Conservation (phyloP, 1,284 basidiomycete species). For the Afroboletus lepidellus region DNA sequence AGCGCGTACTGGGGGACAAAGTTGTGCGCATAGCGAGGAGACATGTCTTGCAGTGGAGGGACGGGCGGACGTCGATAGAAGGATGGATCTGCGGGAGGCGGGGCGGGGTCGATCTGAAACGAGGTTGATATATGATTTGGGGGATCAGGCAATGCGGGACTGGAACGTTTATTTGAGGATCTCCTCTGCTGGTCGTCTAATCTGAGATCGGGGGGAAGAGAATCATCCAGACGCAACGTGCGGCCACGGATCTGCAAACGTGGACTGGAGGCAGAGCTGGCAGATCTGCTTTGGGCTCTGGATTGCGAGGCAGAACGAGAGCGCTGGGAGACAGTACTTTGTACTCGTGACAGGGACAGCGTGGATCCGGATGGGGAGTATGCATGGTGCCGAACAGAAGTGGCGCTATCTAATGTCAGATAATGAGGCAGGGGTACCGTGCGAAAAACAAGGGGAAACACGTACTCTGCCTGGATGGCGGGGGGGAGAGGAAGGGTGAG, state of each 20-base stretch:
- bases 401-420: slow-evolving; percentile 23
- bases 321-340: slow-evolving; percentile 33
- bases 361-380: slow-evolving; percentile 29
- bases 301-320: slow-evolving; percentile 39
- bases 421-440: slow-evolving; percentile 4
- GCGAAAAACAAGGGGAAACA: slow-evolving; percentile 26
- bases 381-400: slow-evolving; percentile 26
- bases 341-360: slow-evolving; percentile 34
- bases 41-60: slow-evolving; percentile 26
- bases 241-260: slow-evolving; percentile 36
- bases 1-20: slow-evolving; percentile 25
- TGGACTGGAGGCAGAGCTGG: slow-evolving; percentile 46
- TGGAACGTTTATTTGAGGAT: slow-evolving; percentile 19
- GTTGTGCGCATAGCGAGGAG: slow-evolving; percentile 19
- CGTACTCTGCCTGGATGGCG: slow-evolving; percentile 48
- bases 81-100: slow-evolving; percentile 15
- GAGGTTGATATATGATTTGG: slow-evolving; percentile 12
- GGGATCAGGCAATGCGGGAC: slow-evolving; percentile 21
- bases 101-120: slow-evolving; percentile 17
- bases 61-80: slow-evolving; percentile 16
- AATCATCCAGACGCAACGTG: slow-evolving; percentile 27
- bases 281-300: slow-evolving; percentile 40
- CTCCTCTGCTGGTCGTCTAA: slow-evolving; percentile 21
- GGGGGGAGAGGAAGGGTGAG: slow-evolving; percentile 21
- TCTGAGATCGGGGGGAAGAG: slow-evolving; percentile 23